Base-by-base conservation (phyloP, 2,329 filamentous ascomycete genomes). In the Penicillium sp. region DNA sequence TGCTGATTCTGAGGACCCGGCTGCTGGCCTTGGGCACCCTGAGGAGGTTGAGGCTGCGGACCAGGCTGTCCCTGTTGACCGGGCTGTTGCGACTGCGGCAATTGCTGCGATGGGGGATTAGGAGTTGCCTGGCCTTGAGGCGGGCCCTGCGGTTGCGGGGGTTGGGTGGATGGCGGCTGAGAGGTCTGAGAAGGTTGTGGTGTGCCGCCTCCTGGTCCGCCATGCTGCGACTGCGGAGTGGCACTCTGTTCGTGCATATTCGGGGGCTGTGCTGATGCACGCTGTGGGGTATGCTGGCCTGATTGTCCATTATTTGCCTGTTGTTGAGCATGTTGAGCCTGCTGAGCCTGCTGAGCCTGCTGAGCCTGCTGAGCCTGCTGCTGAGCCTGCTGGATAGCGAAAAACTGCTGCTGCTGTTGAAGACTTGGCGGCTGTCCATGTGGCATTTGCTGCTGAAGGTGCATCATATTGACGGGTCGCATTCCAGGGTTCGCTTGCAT, bases 151-250 rank as follows among this genome's bases (percentile, higher is more conserved):
- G 70, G 69, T 38, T 68, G 72, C 27, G 70, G 73, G 12, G 74
- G 72, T 55, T 75, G 73, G 17, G 67, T 67, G 21, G 72, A 68
- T 6, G 73, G 69, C 17, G 68, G 67, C 54, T 69, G 72, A 17
- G 63, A 65, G 21, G 66, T 61, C 27, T 64, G 68, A 41, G 71
- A 70, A 9, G 74, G 68, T 42, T 76, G 72, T 47, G 77, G 74
- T 31, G 75, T 78, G 35, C 63, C 70, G 42, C 72, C 71, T 43
- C 73, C 72, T 59, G 72, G 71, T 15, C 70, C 72, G 49, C 70
- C 72, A 52, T 73, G 74, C 63, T 78, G 77, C n/a, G 77, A 76
- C 61, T 78, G 77, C 19, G 76, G 75, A 41, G 76, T 76, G 4
- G 71, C 75, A 48, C 70, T 74, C 56, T 77, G 76, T 51, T 78